Evolutionary conservation across 768 basidiomycete genomes (phyloP).

Genomic region (Nevesoporus exiguus): DNA sequence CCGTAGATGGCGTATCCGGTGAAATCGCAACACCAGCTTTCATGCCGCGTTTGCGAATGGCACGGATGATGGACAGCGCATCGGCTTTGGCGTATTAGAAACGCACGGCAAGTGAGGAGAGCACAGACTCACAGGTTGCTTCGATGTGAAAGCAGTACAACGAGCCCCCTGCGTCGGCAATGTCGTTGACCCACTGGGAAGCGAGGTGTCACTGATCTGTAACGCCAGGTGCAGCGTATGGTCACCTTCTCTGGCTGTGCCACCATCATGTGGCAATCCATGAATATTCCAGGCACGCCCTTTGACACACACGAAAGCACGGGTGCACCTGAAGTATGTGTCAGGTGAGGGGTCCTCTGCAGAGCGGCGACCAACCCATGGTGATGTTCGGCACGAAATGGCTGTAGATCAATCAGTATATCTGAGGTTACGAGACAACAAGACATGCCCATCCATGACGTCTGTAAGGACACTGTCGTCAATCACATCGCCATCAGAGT

Average conservation of each 20-base stretch:
- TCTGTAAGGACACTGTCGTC: slow-evolving; percentile 46
- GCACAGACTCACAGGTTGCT: slow-evolving; percentile 64
- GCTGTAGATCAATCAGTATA: slow-evolving; percentile 38
- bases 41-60: slow-evolving; percentile 85
- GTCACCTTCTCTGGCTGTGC: slow-evolving; percentile 84
- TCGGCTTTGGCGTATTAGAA: slow-evolving; percentile 45
- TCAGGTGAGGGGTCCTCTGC: slow-evolving; percentile 9
- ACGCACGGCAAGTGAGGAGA: slow-evolving; percentile 11
- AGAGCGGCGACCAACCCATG: slow-evolving; percentile 60
- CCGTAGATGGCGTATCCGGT: slow-evolving; percentile 85
- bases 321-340: slow-evolving; percentile 62
- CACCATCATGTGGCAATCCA: slow-evolving; percentile 99
- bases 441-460: slow-evolving; percentile 90
- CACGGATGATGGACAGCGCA: slow-evolving; percentile 69
- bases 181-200: slow-evolving; percentile 91
- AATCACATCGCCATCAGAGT: slow-evolving; percentile 9
- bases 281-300: slow-evolving; percentile 90
- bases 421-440: neutral
- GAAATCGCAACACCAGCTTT: slow-evolving; percentile 96
- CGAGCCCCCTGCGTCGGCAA: slow-evolving; percentile 92
- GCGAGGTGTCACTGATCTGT: neutral
- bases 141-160: slow-evolving; percentile 97
- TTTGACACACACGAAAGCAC: slow-evolving; percentile 82
- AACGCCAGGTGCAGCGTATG: neutral
- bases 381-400: slow-evolving; percentile 99